A percentile compares a stretch with the other conserved stretches of the same genome.
phyloP scores from a whole-genome alignment of 768 basidiomycete genomes.

The Termitomyces sp. region DNA sequence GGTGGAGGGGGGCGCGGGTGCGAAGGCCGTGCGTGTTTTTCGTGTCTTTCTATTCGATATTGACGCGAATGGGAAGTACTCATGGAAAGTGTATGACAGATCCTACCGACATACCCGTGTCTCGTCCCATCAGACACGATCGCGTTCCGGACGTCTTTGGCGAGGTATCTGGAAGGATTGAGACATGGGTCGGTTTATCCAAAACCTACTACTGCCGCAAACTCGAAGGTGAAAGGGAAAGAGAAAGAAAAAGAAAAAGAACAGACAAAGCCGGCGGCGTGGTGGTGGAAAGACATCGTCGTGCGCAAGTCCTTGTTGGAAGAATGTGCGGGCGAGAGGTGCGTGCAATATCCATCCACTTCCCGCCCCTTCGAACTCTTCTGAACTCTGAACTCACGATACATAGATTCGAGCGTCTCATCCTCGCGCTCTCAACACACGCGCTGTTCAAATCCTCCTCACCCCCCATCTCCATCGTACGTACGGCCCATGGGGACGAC shows the following conservation, averaged over 20 bases:
- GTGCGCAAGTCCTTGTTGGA: conserved; percentile 54
- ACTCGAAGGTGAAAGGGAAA: conserved; percentile 14
- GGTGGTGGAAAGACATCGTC: conserved; percentile 59
- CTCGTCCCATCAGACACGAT: conserved; percentile 46
- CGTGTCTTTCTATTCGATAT: neutral
- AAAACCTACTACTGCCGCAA: too few species aligned
- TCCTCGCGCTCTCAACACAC: conserved; percentile 52
- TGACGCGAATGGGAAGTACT: too few species aligned
- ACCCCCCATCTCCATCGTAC: conserved; percentile 11
- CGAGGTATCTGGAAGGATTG: conserved; percentile 47
- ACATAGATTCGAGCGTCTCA: too few species aligned
- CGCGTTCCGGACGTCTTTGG: conserved; percentile 47
- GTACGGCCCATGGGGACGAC: too few species aligned
- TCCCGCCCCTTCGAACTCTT: conserved; percentile 38
- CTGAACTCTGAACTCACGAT: too few species aligned
- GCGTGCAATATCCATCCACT: conserved; percentile 1
- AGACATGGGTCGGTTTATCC: conserved; percentile 36
- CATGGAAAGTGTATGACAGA: too few species aligned
- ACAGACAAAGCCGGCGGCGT: conserved; percentile 5
- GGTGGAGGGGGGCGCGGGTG: conserved; percentile 37
- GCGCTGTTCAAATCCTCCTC: conserved; percentile 35
- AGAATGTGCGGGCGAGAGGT: conserved; percentile 52
- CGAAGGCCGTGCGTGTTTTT: too few species aligned
- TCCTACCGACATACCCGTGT: conserved; percentile 51
- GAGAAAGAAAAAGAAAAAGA: neutral